A percentile compares a stretch with the other conserved stretches of the same genome.
Conservation (phyloP, 805 yeast genomes). For the Candida qinlingensis region DNA sequence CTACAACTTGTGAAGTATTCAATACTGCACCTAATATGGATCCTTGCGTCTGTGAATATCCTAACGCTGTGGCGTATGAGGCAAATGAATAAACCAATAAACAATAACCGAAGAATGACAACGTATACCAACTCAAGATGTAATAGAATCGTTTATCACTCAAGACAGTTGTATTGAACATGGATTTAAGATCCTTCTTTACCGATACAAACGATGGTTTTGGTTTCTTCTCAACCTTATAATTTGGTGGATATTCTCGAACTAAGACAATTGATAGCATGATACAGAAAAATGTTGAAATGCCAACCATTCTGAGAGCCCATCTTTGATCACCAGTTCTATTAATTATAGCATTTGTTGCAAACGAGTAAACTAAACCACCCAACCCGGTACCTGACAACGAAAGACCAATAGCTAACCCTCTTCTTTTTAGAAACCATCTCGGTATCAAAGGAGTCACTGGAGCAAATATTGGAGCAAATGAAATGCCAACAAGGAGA, state of each 20-base stretch:
- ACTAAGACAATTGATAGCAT: constrained; percentile 34
- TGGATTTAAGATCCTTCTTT: constrained; percentile 22
- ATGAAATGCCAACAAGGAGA: constrained; percentile 45
- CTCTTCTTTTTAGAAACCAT: constrained; percentile 62
- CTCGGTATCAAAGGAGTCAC: constrained; percentile 58
- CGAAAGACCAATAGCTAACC: constrained; percentile 43
- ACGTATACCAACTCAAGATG: constrained; percentile 32
- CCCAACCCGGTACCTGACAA: constrained; percentile 50
- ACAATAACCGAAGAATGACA: constrained; percentile 36
- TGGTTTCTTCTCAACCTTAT: constrained; percentile 2
- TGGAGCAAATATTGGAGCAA: constrained; percentile 52
- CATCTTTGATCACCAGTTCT: constrained; percentile 38
- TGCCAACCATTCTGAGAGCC: constrained; percentile 43
- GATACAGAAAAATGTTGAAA: constrained; percentile 30
- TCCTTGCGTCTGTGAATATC: constrained; percentile 38
- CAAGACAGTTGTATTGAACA: constrained; percentile 32
- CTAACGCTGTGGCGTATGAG: constrained; percentile 42
- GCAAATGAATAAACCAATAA: constrained; percentile 41
- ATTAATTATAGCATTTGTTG: constrained; percentile 37
- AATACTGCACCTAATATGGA: constrained; percentile 40
- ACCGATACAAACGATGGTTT: constrained; percentile 5
- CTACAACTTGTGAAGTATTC: constrained; percentile 42
- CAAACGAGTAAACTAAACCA: constrained; percentile 39
- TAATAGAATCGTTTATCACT: constrained; percentile 26
- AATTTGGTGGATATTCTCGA: constrained; percentile 23